Evolutionary conservation across 305 asterid species (phyloP), one percentile per base, ranked within the genome.

Genomic region (Salvia sclarea): DNA sequence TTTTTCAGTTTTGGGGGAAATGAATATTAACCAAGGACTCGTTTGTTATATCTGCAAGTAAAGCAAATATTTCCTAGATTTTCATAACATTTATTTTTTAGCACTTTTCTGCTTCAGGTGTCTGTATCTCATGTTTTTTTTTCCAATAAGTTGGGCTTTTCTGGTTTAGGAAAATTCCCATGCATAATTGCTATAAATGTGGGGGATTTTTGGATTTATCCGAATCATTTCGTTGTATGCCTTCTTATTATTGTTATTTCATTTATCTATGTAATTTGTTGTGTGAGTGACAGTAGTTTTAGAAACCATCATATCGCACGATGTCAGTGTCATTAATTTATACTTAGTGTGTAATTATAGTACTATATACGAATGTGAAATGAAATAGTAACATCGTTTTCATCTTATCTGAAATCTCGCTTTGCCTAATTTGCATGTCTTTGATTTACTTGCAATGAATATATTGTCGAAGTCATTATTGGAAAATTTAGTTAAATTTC

Each of bases 1-100:
- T n/a, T 14, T 59, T 60, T 20, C 18, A 17, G 5, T 54, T 21
- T n/a, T 48, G 10, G 16, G 63, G 82, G 81, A 17, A 21, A 66
- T 18, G 7, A 50, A 50, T 65, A 50, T 65, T 18, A 52, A 9
- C 24, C 20, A 14, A 47, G 68, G 69, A 57, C 47, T 61, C 20
- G 7, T 71, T 76, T 76, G 75, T 70, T 71, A 58, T 52, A 69
- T 66, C 54, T 73, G 38, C 55, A 62, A 72, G 35, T 16, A 62
- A 68, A 72, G 78, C 22, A 72, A 68, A 30, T n/a, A 37, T 37
- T 64, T 45, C 68, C 59, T 69, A 52, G 45, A 50, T 48, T 41
- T 72, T 77, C 33, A 67, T 68, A 13, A 45, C 75, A 68, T 24
- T 59, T 20, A 37, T 52, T 57, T 50, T 41, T 70, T 12, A 68